Percentiles rank a stretch among this genome's conserved stretches.
phyloP scores from a whole-genome alignment of 1,139 yeast genomes.

The Blastobotrys persicus region DNA sequence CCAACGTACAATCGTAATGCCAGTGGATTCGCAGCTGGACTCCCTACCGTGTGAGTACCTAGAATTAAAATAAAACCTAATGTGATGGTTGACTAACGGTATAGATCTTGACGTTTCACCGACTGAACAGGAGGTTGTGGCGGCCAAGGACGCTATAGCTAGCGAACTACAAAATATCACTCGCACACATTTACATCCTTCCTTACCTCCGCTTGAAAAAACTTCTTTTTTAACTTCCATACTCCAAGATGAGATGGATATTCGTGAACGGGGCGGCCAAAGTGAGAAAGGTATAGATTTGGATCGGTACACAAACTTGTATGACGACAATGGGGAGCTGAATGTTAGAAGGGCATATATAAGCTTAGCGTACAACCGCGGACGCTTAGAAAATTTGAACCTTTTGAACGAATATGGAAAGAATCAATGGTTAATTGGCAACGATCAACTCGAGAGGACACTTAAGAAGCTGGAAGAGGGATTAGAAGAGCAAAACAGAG shows the following conservation, averaged over 20 bases:
- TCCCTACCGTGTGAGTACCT: conserved; percentile 27
- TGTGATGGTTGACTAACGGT: neutral
- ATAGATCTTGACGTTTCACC: conserved; percentile 22
- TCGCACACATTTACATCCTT: conserved; percentile 13
- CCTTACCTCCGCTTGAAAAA: conserved; percentile 11
- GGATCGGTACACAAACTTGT: conserved; percentile 27
- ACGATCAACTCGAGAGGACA: conserved; percentile 32
- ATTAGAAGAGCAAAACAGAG: conserved; percentile 22
- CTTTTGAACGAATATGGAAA: conserved; percentile 32
- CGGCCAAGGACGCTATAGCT: conserved; percentile 22
- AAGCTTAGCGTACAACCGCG: conserved; percentile 32
- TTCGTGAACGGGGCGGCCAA: conserved; percentile 29
- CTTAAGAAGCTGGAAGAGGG: conserved; percentile 26
- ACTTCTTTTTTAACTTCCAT: conserved; percentile 19
- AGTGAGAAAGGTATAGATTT: conserved; percentile 36
- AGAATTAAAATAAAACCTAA: neutral
- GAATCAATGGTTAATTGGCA: conserved; percentile 37
- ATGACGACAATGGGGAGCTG: conserved; percentile 17
- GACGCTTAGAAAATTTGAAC: conserved; percentile 32
- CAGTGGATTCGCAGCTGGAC: conserved; percentile 21
- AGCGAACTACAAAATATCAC: conserved; percentile 17
- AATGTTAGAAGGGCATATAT: conserved; percentile 27
- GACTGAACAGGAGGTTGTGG: conserved; percentile 22
- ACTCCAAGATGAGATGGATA: conserved; percentile 27
- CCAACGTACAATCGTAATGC: conserved; percentile 8